phyloP scores from a whole-genome alignment of 768 basidiomycete genomes.

The Boletus bicolor region DNA sequence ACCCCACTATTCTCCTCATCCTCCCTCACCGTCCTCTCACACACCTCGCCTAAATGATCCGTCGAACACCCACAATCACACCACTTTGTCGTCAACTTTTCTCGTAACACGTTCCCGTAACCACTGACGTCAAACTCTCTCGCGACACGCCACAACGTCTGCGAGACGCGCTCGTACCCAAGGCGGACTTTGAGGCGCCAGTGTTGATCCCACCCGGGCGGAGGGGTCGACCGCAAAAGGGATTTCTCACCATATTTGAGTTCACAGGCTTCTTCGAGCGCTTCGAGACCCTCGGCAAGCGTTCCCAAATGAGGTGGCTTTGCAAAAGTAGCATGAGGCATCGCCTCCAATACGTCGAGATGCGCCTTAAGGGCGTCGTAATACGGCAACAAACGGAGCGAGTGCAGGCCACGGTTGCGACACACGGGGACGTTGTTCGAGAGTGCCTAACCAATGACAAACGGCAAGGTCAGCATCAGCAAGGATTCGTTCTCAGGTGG shows the following conservation, averaged over 20 bases:
- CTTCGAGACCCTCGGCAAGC: conserved; percentile 53
- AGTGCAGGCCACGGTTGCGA: conserved; percentile 61
- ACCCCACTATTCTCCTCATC: conserved; percentile 62
- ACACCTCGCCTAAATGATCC: conserved; percentile 74
- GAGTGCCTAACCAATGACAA: conserved; percentile 45
- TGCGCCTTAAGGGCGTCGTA: conserved; percentile 59
- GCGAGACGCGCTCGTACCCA: conserved; percentile 62
- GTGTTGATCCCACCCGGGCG: conserved; percentile 49
- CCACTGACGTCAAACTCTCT: conserved; percentile 71
- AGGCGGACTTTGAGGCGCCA: conserved; percentile 59
- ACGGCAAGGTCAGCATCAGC: conserved; percentile 1
- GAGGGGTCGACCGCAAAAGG: conserved; percentile 29
- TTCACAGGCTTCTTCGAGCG: conserved; percentile 64
- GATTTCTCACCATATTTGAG: conserved; percentile 47
- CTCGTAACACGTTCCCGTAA: conserved; percentile 64
- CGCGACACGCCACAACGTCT: conserved; percentile 68
- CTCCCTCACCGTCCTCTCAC: conserved; percentile 67
- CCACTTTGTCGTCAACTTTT: conserved; percentile 74
- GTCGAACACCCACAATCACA: conserved; percentile 81
- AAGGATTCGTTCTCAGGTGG: neutral
- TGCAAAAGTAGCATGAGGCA: conserved; percentile 53
- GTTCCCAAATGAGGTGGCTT: conserved; percentile 67
- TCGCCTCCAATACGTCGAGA: conserved; percentile 56
- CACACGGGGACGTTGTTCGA: conserved; percentile 70
- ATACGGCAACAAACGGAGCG: conserved; percentile 59